Base-by-base conservation (phyloP, 805 yeast genomes). In the Starmerella sp. region DNA sequence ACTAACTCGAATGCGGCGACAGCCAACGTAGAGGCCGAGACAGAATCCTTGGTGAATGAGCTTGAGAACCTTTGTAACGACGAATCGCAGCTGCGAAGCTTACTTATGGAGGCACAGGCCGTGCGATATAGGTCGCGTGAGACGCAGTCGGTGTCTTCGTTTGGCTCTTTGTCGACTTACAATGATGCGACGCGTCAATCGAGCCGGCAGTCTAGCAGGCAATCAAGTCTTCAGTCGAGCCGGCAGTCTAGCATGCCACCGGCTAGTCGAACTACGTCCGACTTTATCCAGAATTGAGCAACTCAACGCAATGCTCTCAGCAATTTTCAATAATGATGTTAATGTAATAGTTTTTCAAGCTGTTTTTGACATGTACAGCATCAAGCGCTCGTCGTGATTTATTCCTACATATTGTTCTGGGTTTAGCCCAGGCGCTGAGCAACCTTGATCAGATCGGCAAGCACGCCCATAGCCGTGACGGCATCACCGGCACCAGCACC, bases 401-500 rank as follows among this genome's bases (percentile, higher is more conserved):
- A 22, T 22, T 22, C 22, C 22, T 22, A 22, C 22, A 22, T 22
- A 22, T 2, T 22, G 22, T 22, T 22, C 22, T 22, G 3, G 22
- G 6, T 36, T 43, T 55, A 51, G 29, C 48, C 57, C 7, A 58
- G 51, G n/a, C 62, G 49, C 53, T 90, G 89, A 45, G 95, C 96
- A 63, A 88, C 83, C 76, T 88, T 93, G 68, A 93, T 78, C 38
- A 86, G 83, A 69, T 93, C 99, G 53, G 95, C 95, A 62, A 93
- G 78, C 45, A 93, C 97, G 71, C 98, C 99, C 64, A 84, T 83
- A 57, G 86, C 86, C 35, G 86, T 81, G 47, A 82, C 86, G 15
- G 74, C 85, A 47, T 82, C 83, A 66, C 95, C 93, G 64, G 95
- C 80, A 64, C 76, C 99, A 35, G 99, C 98, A 73, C 99, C 99